Percentiles rank a stretch among this genome's conserved stretches.
Conservation (phyloP, 305 asterid genomes). For the Fraxinus baroniana region DNA sequence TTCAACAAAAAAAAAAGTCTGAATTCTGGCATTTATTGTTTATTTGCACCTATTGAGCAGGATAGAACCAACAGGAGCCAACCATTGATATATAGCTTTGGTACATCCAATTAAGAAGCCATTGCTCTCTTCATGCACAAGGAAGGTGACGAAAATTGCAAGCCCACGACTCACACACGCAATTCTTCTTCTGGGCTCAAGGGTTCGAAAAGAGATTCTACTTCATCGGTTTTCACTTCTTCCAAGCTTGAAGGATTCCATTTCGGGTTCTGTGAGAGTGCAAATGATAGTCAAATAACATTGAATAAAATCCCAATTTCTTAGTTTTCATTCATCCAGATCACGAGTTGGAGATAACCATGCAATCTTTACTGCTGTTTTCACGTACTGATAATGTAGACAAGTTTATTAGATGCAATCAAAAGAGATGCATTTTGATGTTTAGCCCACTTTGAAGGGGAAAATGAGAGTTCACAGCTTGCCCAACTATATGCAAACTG, state of each 20-base stretch:
- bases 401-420: not conserved
- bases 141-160: not conserved
- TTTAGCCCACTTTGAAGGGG: not conserved
- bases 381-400: not conserved
- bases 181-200: slow-evolving; percentile 59
- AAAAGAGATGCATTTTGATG: not conserved
- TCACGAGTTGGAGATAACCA: not conserved
- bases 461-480: not conserved
- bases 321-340: not conserved
- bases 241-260: slow-evolving; percentile 83
- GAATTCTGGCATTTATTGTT: not conserved
- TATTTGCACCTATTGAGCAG: not conserved
- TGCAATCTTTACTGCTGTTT: not conserved
- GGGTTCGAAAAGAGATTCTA: slow-evolving; percentile 73
- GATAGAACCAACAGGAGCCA: not conserved
- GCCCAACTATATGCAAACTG: not conserved
- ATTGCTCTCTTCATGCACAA: not conserved
- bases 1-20: not conserved
- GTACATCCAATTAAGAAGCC: not conserved
- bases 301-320: not conserved
- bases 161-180: slow-evolving; percentile 37
- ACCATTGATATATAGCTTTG: not conserved
- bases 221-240: slow-evolving; percentile 57
- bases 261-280: slow-evolving; percentile 67
- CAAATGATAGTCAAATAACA: not conserved